phyloP scores from a whole-genome alignment of 2,329 filamentous ascomycete genomes.

The Botryotinia narcissicola region DNA sequence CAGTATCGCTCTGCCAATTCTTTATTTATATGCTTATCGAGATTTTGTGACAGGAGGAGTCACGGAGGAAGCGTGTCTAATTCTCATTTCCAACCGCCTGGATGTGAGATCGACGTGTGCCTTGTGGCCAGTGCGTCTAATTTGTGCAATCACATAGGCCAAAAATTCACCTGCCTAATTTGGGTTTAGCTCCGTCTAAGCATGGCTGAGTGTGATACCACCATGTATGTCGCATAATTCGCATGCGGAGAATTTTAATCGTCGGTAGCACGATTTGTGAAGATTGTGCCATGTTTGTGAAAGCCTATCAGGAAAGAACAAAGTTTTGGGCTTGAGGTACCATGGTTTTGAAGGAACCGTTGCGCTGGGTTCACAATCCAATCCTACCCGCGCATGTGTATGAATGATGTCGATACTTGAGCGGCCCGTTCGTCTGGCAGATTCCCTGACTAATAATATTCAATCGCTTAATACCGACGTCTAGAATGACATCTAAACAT shows the following conservation, averaged over 20 bases:
- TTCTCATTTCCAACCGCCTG: neutral
- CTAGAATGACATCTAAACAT: neutral
- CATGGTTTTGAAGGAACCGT: neutral
- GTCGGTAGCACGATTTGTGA: neutral
- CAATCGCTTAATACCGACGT: neutral
- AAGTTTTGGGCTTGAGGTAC: neutral
- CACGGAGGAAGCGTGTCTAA: constrained; percentile 1
- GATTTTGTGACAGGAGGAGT: constrained; percentile 1
- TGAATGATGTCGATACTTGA: neutral
- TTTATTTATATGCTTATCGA: neutral
- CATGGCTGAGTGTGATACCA: neutral
- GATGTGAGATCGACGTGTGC: constrained; percentile 3
- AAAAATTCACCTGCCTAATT: neutral
- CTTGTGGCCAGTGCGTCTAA: constrained; percentile 6
- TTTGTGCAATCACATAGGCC: neutral
- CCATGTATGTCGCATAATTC: neutral
- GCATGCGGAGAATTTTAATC: neutral
- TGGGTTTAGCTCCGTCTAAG: neutral
- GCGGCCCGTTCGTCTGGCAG: neutral
- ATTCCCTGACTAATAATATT: neutral
- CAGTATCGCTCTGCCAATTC: neutral
- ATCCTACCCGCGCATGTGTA: neutral
- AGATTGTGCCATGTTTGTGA: neutral
- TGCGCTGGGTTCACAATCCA: neutral
- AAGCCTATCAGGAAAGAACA: neutral